Percentiles rank a stretch among this genome's conserved stretches.
These are phyloP conservation scores for Gracilaria domingensis DNA, from an alignment of 23 red algal genomes.

Conservation along the genomic window DNA sequence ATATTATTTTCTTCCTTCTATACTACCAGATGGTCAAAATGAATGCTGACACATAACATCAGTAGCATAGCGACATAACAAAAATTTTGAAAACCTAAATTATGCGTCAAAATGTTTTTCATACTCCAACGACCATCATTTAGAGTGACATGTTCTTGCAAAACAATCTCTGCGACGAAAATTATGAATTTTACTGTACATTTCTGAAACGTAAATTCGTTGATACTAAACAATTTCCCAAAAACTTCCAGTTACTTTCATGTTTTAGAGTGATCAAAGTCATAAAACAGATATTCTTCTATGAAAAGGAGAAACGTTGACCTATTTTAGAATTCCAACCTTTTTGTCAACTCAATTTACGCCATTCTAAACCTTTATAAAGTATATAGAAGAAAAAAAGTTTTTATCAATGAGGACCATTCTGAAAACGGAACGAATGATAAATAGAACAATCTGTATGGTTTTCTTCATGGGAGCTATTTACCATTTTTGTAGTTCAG, in stretches of 20 bases:
- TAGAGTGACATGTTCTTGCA: background rate
- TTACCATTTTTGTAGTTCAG: background rate
- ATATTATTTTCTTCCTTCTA: conserved; percentile 18
- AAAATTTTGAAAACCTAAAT: conserved; percentile 2
- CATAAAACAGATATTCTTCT: conserved; percentile 21
- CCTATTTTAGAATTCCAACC: background rate
- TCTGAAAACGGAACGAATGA: background rate
- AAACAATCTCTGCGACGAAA: background rate
- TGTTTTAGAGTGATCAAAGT: conserved; percentile 11
- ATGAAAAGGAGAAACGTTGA: background rate
- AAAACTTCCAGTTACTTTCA: background rate
- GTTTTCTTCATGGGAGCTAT: background rate
- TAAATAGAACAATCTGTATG: conserved; percentile 9
- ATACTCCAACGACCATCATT: background rate
- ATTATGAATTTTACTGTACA: background rate
- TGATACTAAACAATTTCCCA: background rate
- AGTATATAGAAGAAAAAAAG: background rate
- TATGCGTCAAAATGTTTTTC: background rate
- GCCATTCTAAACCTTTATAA: background rate
- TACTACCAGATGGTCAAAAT: conserved; percentile 9
- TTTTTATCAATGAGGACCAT: background rate
- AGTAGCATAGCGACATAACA: background rate
- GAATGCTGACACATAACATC: conserved; percentile 34
- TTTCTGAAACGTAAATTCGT: background rate
- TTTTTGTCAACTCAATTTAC: background rate